Base-by-base conservation (phyloP, 1,284 basidiomycete genomes). In the Ustilago vetiveriae region DNA sequence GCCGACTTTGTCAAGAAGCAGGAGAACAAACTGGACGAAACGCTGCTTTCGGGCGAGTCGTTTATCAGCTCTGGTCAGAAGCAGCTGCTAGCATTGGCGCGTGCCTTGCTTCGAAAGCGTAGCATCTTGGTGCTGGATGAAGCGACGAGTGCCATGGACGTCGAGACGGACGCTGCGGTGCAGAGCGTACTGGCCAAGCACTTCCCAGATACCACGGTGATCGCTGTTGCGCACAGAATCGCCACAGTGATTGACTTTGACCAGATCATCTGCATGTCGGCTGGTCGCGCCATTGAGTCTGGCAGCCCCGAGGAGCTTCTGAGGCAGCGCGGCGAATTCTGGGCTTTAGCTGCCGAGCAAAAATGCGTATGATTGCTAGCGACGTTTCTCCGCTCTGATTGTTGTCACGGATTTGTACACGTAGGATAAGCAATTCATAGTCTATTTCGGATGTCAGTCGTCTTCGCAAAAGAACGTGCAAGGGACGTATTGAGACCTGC, bases 231-330 rank as follows among this genome's bases (percentile, higher is more conserved):
- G 86, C 89, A 91, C 78, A 88, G 90, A 29, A 82, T 90, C 62
- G 85, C 87, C n/a, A 90, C 90, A 6, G 89, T 91, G 71, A 88
- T 90, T 59, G 85, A 87, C 24, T 90, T 89, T 77, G 89, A 91
- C 78, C 85, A 88, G 32, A 88, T 92, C 35, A 89, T 89, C 71
- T 90, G 91, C 40, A 86, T 91, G 79, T 88, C 89, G 68, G 87
- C 87, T 2, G 90, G 90, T 1, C 82, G 84, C 50, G 87, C 90
- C 48, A 86, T 81, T 27, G 82, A 83, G 84, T 91, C 94, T 4
- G 75, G 66, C 23, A 68, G 47, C 14, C 74, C 75, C 2, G 38
- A 62, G 35, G 48, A 64, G 29, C 55, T 77, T 21, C 30, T 76
- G 16, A 16, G 49, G 23, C 40, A 44, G 30, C 52, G 70, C 19